Evolutionary conservation across 257 asterid genomes (phyloP).

Genomic region (Jaltomata sinuosa): DNA sequence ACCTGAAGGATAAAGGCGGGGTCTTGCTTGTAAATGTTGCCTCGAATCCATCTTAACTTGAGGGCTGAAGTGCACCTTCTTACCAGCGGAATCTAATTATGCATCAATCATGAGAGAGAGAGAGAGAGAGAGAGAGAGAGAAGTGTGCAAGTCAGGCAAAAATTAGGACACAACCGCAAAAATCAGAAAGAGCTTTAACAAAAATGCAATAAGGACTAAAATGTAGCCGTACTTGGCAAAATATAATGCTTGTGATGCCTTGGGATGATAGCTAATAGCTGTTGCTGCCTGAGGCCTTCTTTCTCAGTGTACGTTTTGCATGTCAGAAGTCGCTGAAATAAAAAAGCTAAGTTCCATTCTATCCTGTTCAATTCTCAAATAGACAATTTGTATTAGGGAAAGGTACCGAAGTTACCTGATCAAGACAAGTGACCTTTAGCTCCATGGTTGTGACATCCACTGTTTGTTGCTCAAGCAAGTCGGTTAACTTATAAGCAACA

Average conservation of each 20-base stretch:
- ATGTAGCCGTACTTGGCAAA: conserved; percentile 65
- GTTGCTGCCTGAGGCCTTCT: conserved; percentile 96
- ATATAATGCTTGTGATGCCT: conserved; percentile 94
- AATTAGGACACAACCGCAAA: neutral
- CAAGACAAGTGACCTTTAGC: conserved; percentile 49
- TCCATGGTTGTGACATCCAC: conserved; percentile 63
- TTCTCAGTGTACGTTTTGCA: conserved; percentile 69
- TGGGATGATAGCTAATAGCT: conserved; percentile 76
- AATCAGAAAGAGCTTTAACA: neutral
- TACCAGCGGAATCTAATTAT: conserved; percentile 56
- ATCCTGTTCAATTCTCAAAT: neutral
- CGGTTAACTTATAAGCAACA: conserved; percentile 81
- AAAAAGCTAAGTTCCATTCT: conserved; percentile 10
- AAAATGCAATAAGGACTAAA: neutral
- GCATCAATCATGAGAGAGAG: neutral
- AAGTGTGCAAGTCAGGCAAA: neutral
- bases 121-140: neutral
- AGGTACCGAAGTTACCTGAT: conserved; percentile 44
- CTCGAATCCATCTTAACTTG: conserved; percentile 35
- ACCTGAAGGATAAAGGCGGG: conserved; percentile 67
- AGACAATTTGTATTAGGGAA: neutral
- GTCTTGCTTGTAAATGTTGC: conserved; percentile 43
- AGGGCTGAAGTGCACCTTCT: conserved; percentile 89
- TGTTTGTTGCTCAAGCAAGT: conserved; percentile 71
- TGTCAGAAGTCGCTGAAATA: conserved; percentile 54